These are phyloP conservation scores for Coniochaeta sp. DNA, from an alignment of 2,329 filamentous ascomycete genomes.

Conservation along the genomic window DNA sequence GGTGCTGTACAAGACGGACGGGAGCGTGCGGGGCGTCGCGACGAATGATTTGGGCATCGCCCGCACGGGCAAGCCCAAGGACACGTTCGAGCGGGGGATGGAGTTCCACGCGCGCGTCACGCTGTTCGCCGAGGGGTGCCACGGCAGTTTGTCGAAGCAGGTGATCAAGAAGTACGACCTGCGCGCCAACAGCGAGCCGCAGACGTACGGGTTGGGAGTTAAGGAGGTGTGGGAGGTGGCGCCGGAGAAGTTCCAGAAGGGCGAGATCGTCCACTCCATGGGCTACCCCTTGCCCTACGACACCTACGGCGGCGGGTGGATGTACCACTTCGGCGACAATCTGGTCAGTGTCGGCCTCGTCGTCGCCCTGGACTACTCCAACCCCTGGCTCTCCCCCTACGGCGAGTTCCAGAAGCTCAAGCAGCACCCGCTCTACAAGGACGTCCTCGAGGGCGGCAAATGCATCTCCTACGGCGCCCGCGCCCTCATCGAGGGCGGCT, in stretches of 20 bases:
- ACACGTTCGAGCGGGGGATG: slow-evolving; percentile 93
- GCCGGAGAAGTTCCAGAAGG: slow-evolving; percentile 85
- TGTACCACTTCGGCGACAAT: slow-evolving; percentile 99
- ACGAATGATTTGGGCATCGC: slow-evolving; percentile 90
- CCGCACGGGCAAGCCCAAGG: slow-evolving; percentile 76
- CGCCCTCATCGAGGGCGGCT: slow-evolving; percentile 87
- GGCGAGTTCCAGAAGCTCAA: slow-evolving; percentile 98
- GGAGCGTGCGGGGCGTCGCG: slow-evolving; percentile 86
- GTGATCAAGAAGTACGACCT: slow-evolving; percentile 92
- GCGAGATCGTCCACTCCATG: slow-evolving; percentile 81
- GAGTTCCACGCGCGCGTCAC: slow-evolving; percentile 93
- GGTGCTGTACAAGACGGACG: slow-evolving; percentile 78
- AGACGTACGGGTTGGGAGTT: slow-evolving; percentile 90
- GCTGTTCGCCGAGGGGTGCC: slow-evolving; percentile 89
- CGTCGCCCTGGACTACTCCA: slow-evolving; percentile 88
- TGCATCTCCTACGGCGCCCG: slow-evolving; percentile 95
- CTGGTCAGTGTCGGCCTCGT: slow-evolving; percentile 88
- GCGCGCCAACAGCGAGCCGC: slow-evolving; percentile 78
- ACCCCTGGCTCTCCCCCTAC: slow-evolving; percentile 94
- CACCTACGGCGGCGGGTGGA: slow-evolving; percentile 96
- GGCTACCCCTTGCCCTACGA: slow-evolving; percentile 84
- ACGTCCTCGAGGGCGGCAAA: slow-evolving; percentile 88
- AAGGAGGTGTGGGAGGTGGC: slow-evolving; percentile 98
- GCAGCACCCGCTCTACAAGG: slow-evolving; percentile 84
- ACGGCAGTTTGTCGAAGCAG: slow-evolving; percentile 92